Evolutionary conservation across 2,329 filamentous ascomycete species (phyloP).

Genomic region (Aspergillus brasiliensis): DNA sequence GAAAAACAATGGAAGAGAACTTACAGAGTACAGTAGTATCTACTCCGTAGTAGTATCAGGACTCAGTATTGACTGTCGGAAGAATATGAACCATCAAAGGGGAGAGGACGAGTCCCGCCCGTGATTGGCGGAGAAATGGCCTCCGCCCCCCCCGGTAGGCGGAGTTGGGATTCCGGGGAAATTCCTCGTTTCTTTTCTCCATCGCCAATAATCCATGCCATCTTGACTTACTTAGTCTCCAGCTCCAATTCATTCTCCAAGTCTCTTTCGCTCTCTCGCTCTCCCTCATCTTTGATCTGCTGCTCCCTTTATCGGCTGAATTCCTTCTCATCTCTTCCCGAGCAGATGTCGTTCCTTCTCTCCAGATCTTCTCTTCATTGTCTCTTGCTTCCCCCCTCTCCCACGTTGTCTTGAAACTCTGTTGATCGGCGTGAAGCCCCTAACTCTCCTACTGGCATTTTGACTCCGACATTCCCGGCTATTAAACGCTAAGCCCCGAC

Average conservation of each 20-base stretch:
- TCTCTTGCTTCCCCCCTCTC: background rate
- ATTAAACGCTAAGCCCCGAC: background rate
- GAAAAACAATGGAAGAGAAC: too few species aligned
- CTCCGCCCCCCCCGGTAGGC: slow-evolving; percentile 24
- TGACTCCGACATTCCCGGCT: background rate
- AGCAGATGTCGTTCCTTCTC: slow-evolving; percentile 14
- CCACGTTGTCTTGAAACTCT: background rate
- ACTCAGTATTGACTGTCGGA: too few species aligned
- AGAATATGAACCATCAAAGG: too few species aligned
- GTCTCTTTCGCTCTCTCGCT: background rate
- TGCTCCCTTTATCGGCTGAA: slow-evolving; percentile 1
- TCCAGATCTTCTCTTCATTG: background rate
- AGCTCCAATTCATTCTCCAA: background rate
- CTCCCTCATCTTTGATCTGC: too few species aligned
- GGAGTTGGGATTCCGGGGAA: slow-evolving; percentile 25
- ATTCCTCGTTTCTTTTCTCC: slow-evolving; percentile 19
- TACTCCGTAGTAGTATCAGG: too few species aligned
- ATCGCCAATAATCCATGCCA: too few species aligned
- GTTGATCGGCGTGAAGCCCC: background rate
- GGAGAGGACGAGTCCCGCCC: background rate
- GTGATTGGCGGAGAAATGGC: slow-evolving; percentile 40
- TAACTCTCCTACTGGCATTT: background rate
- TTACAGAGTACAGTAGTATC: too few species aligned
- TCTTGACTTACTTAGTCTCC: background rate
- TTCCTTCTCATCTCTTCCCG: background rate